Base-by-base conservation (phyloP, 176 grass and related monocot species). In the Triticum timopheevii region DNA sequence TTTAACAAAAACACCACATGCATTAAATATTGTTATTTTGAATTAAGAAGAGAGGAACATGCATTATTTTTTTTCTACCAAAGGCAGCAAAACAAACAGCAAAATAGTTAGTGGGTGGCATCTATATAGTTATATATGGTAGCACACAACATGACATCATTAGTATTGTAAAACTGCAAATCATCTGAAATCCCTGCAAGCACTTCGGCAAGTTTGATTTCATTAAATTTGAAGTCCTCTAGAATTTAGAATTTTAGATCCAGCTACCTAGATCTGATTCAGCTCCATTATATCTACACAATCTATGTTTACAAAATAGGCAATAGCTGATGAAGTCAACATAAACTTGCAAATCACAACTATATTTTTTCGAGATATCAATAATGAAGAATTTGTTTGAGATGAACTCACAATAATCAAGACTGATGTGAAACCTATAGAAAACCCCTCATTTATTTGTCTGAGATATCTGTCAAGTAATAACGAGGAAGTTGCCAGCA, bases 401-500 rank as follows among this genome's bases (percentile, higher is more conserved):
- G 76, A 61, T 86, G 78, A 69, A 96, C 97, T 96, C 85, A 98
- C 92, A 91, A 98, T 98, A 72, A 98, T 98, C 75, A 98, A 82
- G 27, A 96, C 92, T 36, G 97, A 98, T 64, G 97, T 98, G 85
- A 98, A 95, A 20, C 92, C 97, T 71, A 98, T 92, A 50, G 92
- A 87, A 86, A 98, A 93, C 30, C 92, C 92, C 68, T 96, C 88
- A 38, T 98, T 98, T 80, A 96, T 96, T 72, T 88, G 92, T 47
- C 87, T 92, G 30, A 98, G 85, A 88, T 94, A 93, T 87, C 91
- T 89, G 82, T 98, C 97, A 87, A 98, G 94, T 82, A 98, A 92
- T 77, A 93, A 96, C 85, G 94, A 98, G 33, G 88, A 96, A 80
- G 94, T 96, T 76, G 97, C 94, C 82, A 98, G 81, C 81, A 91